Percentiles rank a stretch among this genome's conserved stretches.
Evolutionary conservation across 1,284 basidiomycete genomes (phyloP).

Genomic region (Ustilago bromivora): DNA sequence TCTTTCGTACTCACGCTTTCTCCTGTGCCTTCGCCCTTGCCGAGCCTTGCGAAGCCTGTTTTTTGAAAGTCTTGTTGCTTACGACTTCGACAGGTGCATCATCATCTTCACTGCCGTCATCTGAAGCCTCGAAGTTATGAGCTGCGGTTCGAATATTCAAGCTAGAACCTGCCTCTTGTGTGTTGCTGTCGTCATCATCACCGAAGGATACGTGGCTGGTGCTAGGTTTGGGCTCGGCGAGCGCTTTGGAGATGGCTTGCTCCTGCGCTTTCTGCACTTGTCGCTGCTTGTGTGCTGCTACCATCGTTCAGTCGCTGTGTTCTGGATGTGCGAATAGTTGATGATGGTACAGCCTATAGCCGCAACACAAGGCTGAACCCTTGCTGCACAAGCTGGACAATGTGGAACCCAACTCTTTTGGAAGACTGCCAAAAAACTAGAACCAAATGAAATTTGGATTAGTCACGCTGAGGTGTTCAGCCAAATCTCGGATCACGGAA

Average conservation of each 20-base stretch:
- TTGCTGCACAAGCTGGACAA: not conserved
- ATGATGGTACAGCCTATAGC: not conserved
- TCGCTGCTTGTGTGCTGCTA: slow-evolving; percentile 27
- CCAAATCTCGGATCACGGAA: slow-evolving; percentile 31
- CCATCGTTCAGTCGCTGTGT: slow-evolving; percentile 13
- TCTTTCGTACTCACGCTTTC: slow-evolving; percentile 13
- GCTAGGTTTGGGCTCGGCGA: slow-evolving; percentile 23
- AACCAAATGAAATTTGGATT: slow-evolving; percentile 33
- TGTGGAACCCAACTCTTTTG: not conserved
- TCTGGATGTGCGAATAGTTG: not conserved
- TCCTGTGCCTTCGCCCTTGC: slow-evolving; percentile 32
- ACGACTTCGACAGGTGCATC: slow-evolving; percentile 53
- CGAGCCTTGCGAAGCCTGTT: slow-evolving; percentile 31
- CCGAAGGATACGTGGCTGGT: slow-evolving; percentile 38
- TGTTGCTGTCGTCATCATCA: slow-evolving; percentile 36
- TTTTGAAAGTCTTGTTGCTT: slow-evolving; percentile 47
- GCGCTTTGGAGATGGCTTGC: slow-evolving; percentile 45
- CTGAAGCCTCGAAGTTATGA: not conserved
- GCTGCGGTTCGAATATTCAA: not conserved
- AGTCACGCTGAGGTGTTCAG: slow-evolving; percentile 22
- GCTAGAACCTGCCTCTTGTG: not conserved
- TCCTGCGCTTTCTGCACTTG: slow-evolving; percentile 48
- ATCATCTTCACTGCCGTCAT: slow-evolving; percentile 33
- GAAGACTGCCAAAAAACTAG: slow-evolving; percentile 18
- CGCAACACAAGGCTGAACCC: not conserved